Base-by-base conservation (phyloP, 129 eudicot species). In the Mikania micrantha region DNA sequence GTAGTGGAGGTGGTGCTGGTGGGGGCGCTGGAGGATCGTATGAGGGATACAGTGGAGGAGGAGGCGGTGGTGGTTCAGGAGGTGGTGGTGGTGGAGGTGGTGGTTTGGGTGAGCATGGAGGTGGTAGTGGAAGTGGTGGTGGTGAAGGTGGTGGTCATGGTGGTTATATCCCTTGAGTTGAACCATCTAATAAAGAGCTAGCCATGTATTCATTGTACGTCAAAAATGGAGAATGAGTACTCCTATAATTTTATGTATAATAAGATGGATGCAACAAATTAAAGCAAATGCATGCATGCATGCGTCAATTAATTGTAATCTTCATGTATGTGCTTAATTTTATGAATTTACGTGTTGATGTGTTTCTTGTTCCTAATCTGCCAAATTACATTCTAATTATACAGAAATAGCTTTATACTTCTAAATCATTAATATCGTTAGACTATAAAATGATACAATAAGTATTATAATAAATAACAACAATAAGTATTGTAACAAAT, bases 31-130 rank as follows among this genome's bases (percentile, higher is more conserved):
- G 78, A 4, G 64, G 77, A 27, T 60, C 77, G 20, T 47, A 72
- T 3, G 78, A 74, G 16, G 81, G 82, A 27, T 56, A 65, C 8
- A 81, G 72, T 21, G 77, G 70, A 34, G 90, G 77, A 4, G 84
- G 83, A 0, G 84, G 79, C 1, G 75, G 69, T 49, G 83, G 83
- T 10, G 85, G 83, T 2, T 66, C 66, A 2, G 87, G 85, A 40
- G 83, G 78, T 4, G 92, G 80, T 2, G 76, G 76, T 29, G 83
- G 70, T 0, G 57, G 76, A 5, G 79, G 70, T 2, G 84, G 81
- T 6, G 88, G 83, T 44, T 70, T 61, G 9, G 75, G 83, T n/a
- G 80, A 72, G 3, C 71, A 71, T 16, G 79, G 76, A 12, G 71
- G 75, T n/a, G 80, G 80, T 7, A 66, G 81, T 45, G 75, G 80